These are phyloP conservation scores for Chlorella ohadii DNA, from an alignment of 139 green algal genomes.

Conservation along the genomic window DNA sequence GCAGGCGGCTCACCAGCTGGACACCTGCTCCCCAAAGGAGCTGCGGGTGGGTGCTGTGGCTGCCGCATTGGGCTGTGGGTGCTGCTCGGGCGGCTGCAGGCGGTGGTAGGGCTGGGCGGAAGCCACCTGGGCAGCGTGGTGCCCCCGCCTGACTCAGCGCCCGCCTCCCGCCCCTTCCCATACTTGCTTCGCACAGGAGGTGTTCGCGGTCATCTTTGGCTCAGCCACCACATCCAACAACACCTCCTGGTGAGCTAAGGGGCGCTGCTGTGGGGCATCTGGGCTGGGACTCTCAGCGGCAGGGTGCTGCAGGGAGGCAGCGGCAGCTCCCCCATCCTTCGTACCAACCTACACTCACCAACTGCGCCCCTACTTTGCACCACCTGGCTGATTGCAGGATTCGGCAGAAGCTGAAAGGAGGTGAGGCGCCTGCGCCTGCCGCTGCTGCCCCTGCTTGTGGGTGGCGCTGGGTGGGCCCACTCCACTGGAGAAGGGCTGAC, in stretches of 20 bases:
- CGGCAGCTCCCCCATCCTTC: no score
- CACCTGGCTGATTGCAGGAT: background rate
- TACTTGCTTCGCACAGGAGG: background rate
- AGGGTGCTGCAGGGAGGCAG: no score
- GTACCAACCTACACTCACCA: no score
- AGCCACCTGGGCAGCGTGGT: no score
- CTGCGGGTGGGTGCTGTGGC: background rate
- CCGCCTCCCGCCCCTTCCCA: no score
- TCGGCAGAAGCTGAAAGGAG: conserved; percentile 10
- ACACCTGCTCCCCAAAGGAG: background rate
- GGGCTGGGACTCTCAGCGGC: no score
- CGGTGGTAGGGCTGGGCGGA: background rate
- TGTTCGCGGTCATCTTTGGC: conserved; percentile 5
- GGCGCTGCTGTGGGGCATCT: no score
- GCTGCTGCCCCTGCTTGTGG: background rate
- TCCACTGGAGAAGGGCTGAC: no score
- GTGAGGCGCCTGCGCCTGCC: background rate
- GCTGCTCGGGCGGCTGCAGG: background rate
- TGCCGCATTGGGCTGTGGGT: background rate
- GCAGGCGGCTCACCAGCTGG: background rate
- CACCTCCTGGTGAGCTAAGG: background rate
- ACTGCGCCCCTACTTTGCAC: no score
- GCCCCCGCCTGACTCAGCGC: no score
- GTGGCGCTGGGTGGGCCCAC: background rate
- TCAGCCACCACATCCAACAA: conserved; percentile 15